Base-by-base conservation (phyloP, 2,329 filamentous ascomycete genomes). In the Ophiostoma angusticollis region DNA sequence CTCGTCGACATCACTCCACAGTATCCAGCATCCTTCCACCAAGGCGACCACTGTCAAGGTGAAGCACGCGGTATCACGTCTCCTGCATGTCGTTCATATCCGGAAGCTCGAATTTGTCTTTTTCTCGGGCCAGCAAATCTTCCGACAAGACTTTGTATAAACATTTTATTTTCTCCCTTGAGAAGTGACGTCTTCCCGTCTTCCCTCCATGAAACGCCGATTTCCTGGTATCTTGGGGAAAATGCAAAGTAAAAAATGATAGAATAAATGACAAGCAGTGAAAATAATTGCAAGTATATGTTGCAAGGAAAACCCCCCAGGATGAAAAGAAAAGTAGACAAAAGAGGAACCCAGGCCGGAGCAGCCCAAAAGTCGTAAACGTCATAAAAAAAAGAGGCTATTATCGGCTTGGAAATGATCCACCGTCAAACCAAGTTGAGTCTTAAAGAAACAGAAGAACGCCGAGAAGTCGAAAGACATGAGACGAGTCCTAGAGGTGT, bases 171-270 rank as follows among this genome's bases (percentile, higher is more conserved):
- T 25, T 11, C 21, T 18, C n/a, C 13, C 9, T 21, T 16, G 27
- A 24, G 11, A 27, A 30, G n/a, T n/a, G n/a, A 35, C 35, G 12
- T 24, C 5, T 35, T 19, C 16, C 13, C 25, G n/a, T 18, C 27
- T n/a, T 16, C 37, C 36, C 32, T 30, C 33, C 25, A 30, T n/a
- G 27, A 51, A 64, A 64, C 61, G 59, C 60, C 61, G 46, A 34
- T 54, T 44, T 46, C 56, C 54, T 64, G 62, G 61, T 65, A 64
- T 65, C 59, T 61, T 52, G 51, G 43, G 13, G 39, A 18, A 56
- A 49, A 59, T 54, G 52, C 53, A 56, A 60, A 54, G 55, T 55
- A 32, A 23, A 31, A 31, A 41, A 41, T 21, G 37, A 34, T 22
- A 32, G 32, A 12, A 28, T 35, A 50, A 47, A 37, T 25, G 30